Percentiles rank a stretch among this genome's conserved stretches.
These are phyloP conservation scores for Fusarium abutilonis DNA, from an alignment of 2,329 filamentous ascomycete species.

Conservation along the genomic window DNA sequence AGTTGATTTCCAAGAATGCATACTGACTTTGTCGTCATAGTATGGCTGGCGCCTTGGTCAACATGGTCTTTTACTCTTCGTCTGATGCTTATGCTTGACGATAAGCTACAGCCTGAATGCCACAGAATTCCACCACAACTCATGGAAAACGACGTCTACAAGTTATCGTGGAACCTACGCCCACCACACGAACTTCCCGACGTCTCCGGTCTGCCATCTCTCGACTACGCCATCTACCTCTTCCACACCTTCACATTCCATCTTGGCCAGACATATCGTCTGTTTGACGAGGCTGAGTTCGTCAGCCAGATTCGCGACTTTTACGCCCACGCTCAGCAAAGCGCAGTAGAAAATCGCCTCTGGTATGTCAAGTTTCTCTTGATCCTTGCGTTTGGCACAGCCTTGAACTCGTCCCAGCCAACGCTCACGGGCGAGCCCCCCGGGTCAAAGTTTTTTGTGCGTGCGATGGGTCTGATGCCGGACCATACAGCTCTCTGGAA, in stretches of 20 bases:
- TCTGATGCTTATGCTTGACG: conserved; percentile 46
- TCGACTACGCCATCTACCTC: conserved; percentile 49
- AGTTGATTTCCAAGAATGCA: accelerated
- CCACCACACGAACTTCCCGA: conserved; percentile 43
- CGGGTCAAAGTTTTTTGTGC: conserved; percentile 47
- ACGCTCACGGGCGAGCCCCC: conserved; percentile 47
- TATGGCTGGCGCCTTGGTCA: conserved; percentile 48
- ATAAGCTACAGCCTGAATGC: conserved; percentile 45
- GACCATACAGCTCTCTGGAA: conserved; percentile 49
- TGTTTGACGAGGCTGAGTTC: conserved; percentile 50
- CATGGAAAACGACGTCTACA: conserved; percentile 47
- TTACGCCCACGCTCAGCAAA: conserved; percentile 36
- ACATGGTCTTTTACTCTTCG: conserved; percentile 50
- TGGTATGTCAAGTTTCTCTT: conserved; percentile 64
- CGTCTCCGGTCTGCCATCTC: conserved; percentile 48
- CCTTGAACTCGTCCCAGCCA: conserved; percentile 36
- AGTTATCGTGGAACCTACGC: conserved; percentile 35
- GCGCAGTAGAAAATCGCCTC: conserved; percentile 43
- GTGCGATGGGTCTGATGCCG: conserved; percentile 52
- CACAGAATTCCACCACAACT: conserved; percentile 34
- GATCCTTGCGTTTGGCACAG: conserved; percentile 55
- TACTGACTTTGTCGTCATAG: conserved; percentile 14
- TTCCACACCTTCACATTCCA: conserved; percentile 53
- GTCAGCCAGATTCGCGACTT: conserved; percentile 42
- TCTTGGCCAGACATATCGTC: conserved; percentile 49